A percentile compares a stretch with the other conserved stretches of the same genome.
These are phyloP conservation scores for Gossypium gossypioides DNA, from an alignment of 441 rosid species.

Conservation along the genomic window DNA sequence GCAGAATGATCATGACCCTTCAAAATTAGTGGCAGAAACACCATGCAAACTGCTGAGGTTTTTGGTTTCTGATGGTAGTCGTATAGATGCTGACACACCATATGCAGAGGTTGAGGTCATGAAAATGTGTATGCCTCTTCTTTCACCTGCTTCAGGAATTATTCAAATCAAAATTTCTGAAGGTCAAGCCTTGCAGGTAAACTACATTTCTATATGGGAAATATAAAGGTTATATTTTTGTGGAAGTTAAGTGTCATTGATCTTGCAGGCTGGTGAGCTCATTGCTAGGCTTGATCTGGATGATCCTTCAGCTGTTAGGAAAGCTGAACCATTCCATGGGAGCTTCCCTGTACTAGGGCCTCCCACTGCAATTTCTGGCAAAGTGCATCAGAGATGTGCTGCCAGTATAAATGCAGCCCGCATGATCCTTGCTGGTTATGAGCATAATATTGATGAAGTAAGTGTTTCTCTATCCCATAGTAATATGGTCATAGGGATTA, in stretches of 20 bases:
- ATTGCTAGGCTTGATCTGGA: constrained; percentile 93
- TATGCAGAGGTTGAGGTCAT: constrained; percentile 99
- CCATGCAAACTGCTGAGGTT: constrained; percentile 97
- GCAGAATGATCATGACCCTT: constrained; percentile 98
- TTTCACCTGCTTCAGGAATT: constrained; percentile 96
- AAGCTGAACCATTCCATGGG: constrained; percentile 94
- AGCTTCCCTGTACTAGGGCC: constrained; percentile 83
- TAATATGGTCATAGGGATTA: constrained; percentile 6
- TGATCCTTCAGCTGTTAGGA: constrained; percentile 98
- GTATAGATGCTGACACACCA: constrained; percentile 88
- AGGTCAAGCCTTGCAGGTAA: constrained; percentile 99
- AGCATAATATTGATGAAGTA: constrained; percentile 87
- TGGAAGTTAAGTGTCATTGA: constrained; percentile 7
- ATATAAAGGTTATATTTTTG: not conserved
- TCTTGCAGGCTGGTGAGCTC: constrained; percentile 92
- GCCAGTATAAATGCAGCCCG: constrained; percentile 90
- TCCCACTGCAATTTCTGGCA: constrained; percentile 92
- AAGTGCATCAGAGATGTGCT: constrained; percentile 98
- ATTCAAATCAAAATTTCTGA: constrained; percentile 83
- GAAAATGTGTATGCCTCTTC: constrained; percentile 99
- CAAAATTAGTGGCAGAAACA: constrained; percentile 92
- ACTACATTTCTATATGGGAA: constrained; percentile 9
- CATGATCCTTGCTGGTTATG: constrained; percentile 99
- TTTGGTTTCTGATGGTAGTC: constrained; percentile 83
- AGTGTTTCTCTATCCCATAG: constrained; percentile 19